Base-by-base conservation (phyloP, 257 asterid species). In the Capsicum rhomboideum region DNA sequence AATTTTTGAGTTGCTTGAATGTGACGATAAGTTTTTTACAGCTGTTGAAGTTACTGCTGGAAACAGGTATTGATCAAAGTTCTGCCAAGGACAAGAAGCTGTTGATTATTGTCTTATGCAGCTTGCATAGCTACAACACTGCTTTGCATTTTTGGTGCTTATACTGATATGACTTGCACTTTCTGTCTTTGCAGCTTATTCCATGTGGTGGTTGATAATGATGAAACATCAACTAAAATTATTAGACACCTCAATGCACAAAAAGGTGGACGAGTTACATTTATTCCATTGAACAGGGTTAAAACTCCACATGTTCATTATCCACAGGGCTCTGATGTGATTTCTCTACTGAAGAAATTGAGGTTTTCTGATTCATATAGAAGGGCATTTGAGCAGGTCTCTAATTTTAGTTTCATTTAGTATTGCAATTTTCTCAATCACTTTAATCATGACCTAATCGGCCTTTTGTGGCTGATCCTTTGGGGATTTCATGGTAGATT, bases 11-110 rank as follows among this genome's bases (percentile, higher is more conserved):
- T 93, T 97, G 91, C 93, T 97, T 59, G 98, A 95, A 66, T 97
- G 98, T 79, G 99, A 97, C 49, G 97, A 92, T 44, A 93, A 90
- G 66, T 94, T 91, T 89, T 97, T 95, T 92, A 97, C 99, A 14
- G 99, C 99, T 85, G 98, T 97, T 83, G 99, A 97, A 91, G 98
- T 95, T 82, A 97, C 99, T 89, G 99, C 99, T 87, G 99, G 98
- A 86, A 96, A 93, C 91, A 96, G 99, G 99, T 95, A 50, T n/a
- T 29, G 66, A 52, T 77, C 28, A 50, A 77, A 77, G 82, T 49
- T 77, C 26, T 50, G 54, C 77, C 59, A 71, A 52, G 68, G 71
- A 78, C 84, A 71, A 17, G 63, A 77, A 77, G 63, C 61, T 75
- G 61, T 31, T 26, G 28, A 17, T 50, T 77, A 50, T 77, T 50